Percentiles rank a stretch among this genome's conserved stretches.
These are phyloP conservation scores for Rosa rugosa DNA, from an alignment of 306 rosid genomes.

Conservation along the genomic window DNA sequence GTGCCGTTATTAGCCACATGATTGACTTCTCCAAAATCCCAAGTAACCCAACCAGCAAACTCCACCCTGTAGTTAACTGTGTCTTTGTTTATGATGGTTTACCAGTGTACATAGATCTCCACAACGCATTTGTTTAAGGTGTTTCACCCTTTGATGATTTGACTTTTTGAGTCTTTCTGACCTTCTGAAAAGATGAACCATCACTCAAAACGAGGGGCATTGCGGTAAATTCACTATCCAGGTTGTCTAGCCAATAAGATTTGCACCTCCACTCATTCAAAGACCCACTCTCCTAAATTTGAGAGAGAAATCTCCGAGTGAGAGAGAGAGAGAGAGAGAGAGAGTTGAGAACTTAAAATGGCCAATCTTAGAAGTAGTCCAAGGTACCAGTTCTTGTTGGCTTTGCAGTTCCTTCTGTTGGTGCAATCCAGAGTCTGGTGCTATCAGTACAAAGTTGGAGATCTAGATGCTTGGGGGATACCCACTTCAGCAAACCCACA, in stretches of 20 bases:
- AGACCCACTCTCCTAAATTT: slow-evolving; percentile 16
- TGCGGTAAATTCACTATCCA: slow-evolving; percentile 24
- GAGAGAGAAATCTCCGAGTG: slow-evolving; percentile 2
- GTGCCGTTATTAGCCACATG: slow-evolving; percentile 38
- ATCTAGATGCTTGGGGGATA: slow-evolving; percentile 77
- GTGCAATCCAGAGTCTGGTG: slow-evolving; percentile 49
- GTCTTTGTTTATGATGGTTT: not conserved
- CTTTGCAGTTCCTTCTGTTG: slow-evolving; percentile 35
- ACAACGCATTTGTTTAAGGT: not conserved
- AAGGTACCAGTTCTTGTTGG: slow-evolving; percentile 13
- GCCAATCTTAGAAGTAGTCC: slow-evolving; percentile 26
- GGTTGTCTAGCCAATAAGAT: slow-evolving; percentile 27
- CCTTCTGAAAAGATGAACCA: not conserved
- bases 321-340: not conserved
- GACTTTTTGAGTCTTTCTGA: not conserved
- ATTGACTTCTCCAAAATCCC: slow-evolving; percentile 11
- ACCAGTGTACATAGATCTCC: not conserved
- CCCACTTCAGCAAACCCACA: slow-evolving; percentile 70
- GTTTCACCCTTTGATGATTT: not conserved
- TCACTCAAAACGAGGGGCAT: slow-evolving; percentile 24
- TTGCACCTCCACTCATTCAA: not conserved
- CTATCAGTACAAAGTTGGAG: slow-evolving; percentile 86
- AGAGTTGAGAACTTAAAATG: slow-evolving; percentile 30
- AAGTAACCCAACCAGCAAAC: slow-evolving; percentile 16
- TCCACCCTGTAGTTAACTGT: not conserved